phyloP scores from a whole-genome alignment of 352 stramenopile species.

The Globisporangium nagaii region DNA sequence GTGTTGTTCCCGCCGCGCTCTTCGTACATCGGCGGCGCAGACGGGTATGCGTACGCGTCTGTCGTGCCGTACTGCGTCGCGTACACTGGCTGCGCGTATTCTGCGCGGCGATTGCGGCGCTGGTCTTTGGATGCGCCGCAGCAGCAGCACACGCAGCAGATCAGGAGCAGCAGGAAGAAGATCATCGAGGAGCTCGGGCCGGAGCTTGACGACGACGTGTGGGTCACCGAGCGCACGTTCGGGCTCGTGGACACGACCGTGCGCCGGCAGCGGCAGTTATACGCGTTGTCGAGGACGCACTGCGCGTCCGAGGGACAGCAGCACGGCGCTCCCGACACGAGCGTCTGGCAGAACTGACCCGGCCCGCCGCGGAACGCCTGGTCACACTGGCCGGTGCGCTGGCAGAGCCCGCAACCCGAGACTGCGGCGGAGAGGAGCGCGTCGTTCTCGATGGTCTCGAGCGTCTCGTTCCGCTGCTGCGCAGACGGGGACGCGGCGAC shows the following conservation, averaged over 20 bases:
- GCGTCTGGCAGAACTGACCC: conserved; percentile 59
- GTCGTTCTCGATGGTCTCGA: conserved; percentile 31
- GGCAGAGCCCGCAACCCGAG: conserved; percentile 56
- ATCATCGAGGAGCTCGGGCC: conserved; percentile 26
- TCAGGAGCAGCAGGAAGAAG: conserved; percentile 34
- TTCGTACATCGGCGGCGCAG: conserved; percentile 27
- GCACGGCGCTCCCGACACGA: conserved; percentile 48
- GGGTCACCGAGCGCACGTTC: conserved; percentile 16
- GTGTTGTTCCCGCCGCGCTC: conserved; percentile 11
- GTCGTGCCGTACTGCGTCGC: conserved; percentile 1
- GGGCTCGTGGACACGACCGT: conserved; percentile 9
- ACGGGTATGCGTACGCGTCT: conserved; percentile 39
- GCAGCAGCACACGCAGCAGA: conserved; percentile 56
- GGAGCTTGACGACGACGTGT: conserved; percentile 25
- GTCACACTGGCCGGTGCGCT: conserved; percentile 54
- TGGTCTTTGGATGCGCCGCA: conserved; percentile 18
- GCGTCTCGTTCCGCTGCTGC: conserved; percentile 5
- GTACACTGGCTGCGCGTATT: conserved; percentile 28
- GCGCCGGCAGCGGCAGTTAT: conserved; percentile 54
- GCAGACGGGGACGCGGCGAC: background rate
- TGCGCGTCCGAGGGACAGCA: conserved; percentile 56
- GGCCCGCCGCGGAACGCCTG: conserved; percentile 50
- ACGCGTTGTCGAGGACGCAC: conserved; percentile 42
- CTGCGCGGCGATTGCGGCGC: conserved; percentile 17
- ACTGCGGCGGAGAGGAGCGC: conserved; percentile 36